Evolutionary conservation across 805 yeast genomes (phyloP).

Genomic region (Isabelozyma gotoi): DNA sequence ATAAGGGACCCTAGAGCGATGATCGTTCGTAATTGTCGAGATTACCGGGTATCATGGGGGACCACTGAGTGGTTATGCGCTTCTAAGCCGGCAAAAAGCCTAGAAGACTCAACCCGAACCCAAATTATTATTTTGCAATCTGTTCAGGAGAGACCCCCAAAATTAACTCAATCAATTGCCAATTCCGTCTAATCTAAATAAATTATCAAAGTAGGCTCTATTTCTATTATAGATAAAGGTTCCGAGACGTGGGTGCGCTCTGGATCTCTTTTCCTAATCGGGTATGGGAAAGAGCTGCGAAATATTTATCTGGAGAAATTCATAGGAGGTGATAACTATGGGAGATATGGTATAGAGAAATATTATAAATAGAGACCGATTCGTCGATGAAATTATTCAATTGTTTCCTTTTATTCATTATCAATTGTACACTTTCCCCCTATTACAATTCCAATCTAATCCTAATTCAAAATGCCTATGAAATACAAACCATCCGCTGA

Average conservation of each 20-base stretch:
- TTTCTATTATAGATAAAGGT: background rate
- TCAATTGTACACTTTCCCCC: background rate
- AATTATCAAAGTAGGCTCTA: background rate
- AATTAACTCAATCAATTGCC: background rate
- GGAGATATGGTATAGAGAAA: background rate
- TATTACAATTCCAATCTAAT: background rate
- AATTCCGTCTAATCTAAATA: background rate
- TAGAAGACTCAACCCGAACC: too few relatives aligned
- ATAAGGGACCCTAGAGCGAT: too few relatives aligned
- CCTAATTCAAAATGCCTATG: slow-evolving; percentile 48
- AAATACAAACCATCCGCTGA: slow-evolving; percentile 51
- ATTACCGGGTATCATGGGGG: too few relatives aligned
- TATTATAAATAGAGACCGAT: background rate
- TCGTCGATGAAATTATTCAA: background rate
- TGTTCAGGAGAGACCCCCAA: background rate
- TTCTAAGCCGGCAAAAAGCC: too few relatives aligned
- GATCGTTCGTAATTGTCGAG: too few relatives aligned
- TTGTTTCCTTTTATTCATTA: background rate
- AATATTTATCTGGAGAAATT: background rate
- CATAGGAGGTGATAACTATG: background rate
- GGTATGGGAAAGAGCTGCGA: slow-evolving; percentile 1
- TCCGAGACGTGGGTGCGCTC: background rate
- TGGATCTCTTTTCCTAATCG: slow-evolving; percentile 5
- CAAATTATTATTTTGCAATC: slow-evolving; percentile 7
- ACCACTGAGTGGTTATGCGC: too few relatives aligned